A percentile compares a stretch with the other conserved stretches of the same genome.
These are phyloP conservation scores for Astathelohania contejeani DNA, from an alignment of 371 early-diverging fungal species.

Conservation along the genomic window DNA sequence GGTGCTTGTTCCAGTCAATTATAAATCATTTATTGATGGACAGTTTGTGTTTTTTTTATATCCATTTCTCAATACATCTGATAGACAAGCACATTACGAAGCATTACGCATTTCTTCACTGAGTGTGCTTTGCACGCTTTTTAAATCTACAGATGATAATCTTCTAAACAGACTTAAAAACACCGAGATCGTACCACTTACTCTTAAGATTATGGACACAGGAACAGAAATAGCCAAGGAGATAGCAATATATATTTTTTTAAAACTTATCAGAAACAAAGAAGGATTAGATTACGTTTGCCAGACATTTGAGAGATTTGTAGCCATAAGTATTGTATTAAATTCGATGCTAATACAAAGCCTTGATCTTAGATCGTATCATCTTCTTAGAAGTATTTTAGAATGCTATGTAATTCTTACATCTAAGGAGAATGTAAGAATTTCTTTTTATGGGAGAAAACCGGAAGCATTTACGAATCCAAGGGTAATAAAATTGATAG, in stretches of 20 bases:
- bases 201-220: constrained; percentile 86
- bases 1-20: constrained; percentile 7
- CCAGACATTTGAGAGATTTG: constrained; percentile 82
- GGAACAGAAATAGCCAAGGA: constrained; percentile 84
- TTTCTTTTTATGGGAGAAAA: no score
- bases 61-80: constrained; percentile 86
- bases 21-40: no score
- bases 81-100: constrained; percentile 74
- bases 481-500: no score
- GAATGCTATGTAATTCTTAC: constrained; percentile 79
- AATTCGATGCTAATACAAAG: constrained; percentile 76
- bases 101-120: constrained; percentile 72
- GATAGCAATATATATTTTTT: constrained; percentile 86
- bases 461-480: no score
- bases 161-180: constrained; percentile 76
- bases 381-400: constrained; percentile 76
- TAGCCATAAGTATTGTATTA: constrained; percentile 78
- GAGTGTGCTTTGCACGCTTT: constrained; percentile 81
- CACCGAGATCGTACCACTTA: constrained; percentile 90
- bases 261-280: constrained; percentile 76
- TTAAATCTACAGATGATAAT: constrained; percentile 76
- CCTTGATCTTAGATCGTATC: constrained; percentile 63
- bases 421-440: constrained; percentile 43
- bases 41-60: constrained; percentile 85
- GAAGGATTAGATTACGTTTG: constrained; percentile 86